Evolutionary conservation across 2,329 filamentous ascomycete species (phyloP), one percentile per base, ranked within the genome.

Genomic region (Penicillium occitanis): DNA sequence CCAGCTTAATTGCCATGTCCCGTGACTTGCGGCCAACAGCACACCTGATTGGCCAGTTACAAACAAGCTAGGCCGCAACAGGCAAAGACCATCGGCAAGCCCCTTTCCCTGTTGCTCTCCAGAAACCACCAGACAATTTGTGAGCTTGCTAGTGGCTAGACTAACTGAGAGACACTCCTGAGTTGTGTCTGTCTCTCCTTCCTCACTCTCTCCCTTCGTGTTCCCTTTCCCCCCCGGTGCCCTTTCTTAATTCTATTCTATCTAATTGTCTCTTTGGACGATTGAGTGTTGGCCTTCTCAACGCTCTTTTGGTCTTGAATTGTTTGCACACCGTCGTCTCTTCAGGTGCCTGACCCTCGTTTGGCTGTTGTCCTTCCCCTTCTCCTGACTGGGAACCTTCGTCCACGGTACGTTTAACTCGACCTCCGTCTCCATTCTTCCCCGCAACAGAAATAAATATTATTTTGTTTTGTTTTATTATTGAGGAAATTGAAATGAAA

Each of bases 341-440:
- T 61, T 37, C 51, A 48, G 42, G 30, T 40, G 33, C 33, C 30
- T 63, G 25, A 60, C 57, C 40, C 28, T 60, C 57, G 57, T 66
- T 62, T 57, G 42, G 42, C 42, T 59, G 50, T 14, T 59, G 59
- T 51, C 28, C 40, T 59, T 35, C 44, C 40, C 44, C 58, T 62
- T 62, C 62, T 64, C 62, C 62, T 64, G 62, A 64, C 62, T 64
- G 62, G 62, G 62, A 64, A 58, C 51, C 51, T 48, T 50, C 46
- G 61, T 63, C 62, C 62, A 64, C 62, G 62, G 62, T 64, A 64
- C 62, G 62, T 58, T 46, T 5, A 55, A 14, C 30, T 55, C 61
- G 60, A 53, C 44, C 44, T 33, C 19, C 59, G 25, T 61, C 19
- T 10, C 42, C 42, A 50, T 37, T 30, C n/a, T 62, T n/a, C 61